Evolutionary conservation across 1,284 basidiomycete species (phyloP).

Genomic region (Neonothopanus nambi): DNA sequence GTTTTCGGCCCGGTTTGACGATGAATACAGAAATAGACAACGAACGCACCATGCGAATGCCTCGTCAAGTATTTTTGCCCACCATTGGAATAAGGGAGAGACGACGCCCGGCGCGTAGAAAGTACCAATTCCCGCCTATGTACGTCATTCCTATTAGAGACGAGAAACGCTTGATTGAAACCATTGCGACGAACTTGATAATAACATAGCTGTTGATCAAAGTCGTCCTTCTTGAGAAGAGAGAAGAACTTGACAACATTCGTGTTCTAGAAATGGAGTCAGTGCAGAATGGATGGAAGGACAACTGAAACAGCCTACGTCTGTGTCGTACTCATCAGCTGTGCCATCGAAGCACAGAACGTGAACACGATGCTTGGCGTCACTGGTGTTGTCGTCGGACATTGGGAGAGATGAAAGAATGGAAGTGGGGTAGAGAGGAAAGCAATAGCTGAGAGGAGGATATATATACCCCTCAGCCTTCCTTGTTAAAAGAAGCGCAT

Average conservation of each 20-base stretch:
- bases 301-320: not conserved
- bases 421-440: too few relatives aligned
- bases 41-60: not conserved
- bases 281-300: not conserved
- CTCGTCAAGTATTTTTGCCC: constrained; percentile 39
- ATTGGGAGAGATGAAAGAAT: too few relatives aligned
- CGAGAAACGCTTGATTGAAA: not conserved
- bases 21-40: constrained; percentile 24
- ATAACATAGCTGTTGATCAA: constrained; percentile 55
- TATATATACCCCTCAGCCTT: too few relatives aligned
- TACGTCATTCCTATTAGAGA: not conserved
- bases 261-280: constrained; percentile 34
- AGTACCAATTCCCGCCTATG: constrained; percentile 51
- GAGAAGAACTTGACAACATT: constrained; percentile 52
- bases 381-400: too few relatives aligned
- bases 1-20: constrained; percentile 49
- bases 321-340: not conserved
- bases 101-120: constrained; percentile 33
- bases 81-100: constrained; percentile 39
- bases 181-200: constrained; percentile 49
- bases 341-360: constrained; percentile 11
- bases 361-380: not conserved
- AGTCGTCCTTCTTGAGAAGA: constrained; percentile 54
- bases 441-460: too few relatives aligned
- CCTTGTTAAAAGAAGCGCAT: too few relatives aligned